Percentiles rank a stretch among this genome's conserved stretches.
Conservation (phyloP, 1,139 yeast genomes). For the Tardiomyces digboiensis region DNA sequence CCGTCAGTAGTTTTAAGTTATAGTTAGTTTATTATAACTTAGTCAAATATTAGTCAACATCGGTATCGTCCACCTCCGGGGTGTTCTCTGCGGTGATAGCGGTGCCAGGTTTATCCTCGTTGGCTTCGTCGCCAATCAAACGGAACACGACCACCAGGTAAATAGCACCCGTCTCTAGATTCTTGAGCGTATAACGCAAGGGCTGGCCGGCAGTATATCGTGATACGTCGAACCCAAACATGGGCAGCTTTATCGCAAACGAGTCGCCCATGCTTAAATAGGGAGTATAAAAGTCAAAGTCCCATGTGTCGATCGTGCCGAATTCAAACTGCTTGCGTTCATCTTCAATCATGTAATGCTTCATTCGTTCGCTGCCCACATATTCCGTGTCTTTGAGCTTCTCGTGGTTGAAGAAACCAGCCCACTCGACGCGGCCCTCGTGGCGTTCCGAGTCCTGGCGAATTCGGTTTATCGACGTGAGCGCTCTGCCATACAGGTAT, state of each 20-base stretch:
- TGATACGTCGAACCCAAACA: constrained; percentile 33
- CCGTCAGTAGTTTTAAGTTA: not conserved
- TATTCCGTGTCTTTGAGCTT: constrained; percentile 1
- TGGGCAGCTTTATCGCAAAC: constrained; percentile 35
- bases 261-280: constrained; percentile 32
- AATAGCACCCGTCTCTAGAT: constrained; percentile 14
- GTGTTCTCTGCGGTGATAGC: not conserved
- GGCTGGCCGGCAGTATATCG: constrained; percentile 32
- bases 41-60: not conserved
- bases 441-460: constrained; percentile 3
- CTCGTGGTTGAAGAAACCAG: not conserved
- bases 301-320: constrained; percentile 23
- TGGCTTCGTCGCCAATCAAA: constrained; percentile 3
- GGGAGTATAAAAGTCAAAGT: constrained; percentile 37
- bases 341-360: constrained; percentile 21
- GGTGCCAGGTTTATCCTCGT: not conserved
- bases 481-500: constrained; percentile 51
- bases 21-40: not conserved
- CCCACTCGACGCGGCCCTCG: constrained; percentile 2
- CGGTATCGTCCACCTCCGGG: not conserved
- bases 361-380: constrained; percentile 20
- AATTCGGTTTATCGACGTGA: constrained; percentile 44
- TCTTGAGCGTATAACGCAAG: constrained; percentile 23
- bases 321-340: constrained; percentile 26
- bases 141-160: constrained; percentile 18